Base-by-base conservation (phyloP, 768 basidiomycete species). In the Tremella mesenterica region DNA sequence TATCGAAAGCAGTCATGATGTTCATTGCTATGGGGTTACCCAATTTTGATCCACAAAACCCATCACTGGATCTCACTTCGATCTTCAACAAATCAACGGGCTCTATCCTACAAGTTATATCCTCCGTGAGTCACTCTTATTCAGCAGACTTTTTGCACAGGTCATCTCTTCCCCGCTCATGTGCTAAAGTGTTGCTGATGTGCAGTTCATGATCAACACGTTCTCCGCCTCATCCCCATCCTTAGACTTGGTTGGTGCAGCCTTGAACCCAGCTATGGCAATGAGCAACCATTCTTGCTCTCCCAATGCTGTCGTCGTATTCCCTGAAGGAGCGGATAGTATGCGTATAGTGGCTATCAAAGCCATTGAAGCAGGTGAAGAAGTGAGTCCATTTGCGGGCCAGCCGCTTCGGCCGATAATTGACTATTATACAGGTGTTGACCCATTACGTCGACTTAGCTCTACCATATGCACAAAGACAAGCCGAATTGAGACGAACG, bases 361-460 rank as follows among this genome's bases (percentile, higher is more conserved):
- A 47, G 75, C 80, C 13, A 84, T 97, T 29, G 46, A 59, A 1
- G 68, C 77, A 0, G 81, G 77, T 6, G 84, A 92, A 70, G 86
- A 95, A 80, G 88, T 86, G 47, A 4, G 74, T 58, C 33, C 25
- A 27, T 28, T 38, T 16, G 48, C 21, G 27, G 28, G 23, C 10
- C n/a, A 8, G 9, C 18, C 9, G n/a, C 18, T 2, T 4, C 12
- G 26, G 43, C 55, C 52, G 44, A 56, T 28, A 4, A 14, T n/a
- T n/a, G n/a, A n/a, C n/a, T n/a, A n/a, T n/a, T n/a, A n/a, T 10
- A 3, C 50, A 91, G 90, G 77, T 97, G 39, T 58, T 85, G 30
- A 89, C 85, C 0, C 77, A 86, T 8, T 96, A 96, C 60, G 78
- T 95, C 41, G 93, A 96, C 68, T 81, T 85, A 0, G 87, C 88